phyloP scores from a whole-genome alignment of 192 early-diverging fungal species.

The Gamsiella multidivaricata region DNA sequence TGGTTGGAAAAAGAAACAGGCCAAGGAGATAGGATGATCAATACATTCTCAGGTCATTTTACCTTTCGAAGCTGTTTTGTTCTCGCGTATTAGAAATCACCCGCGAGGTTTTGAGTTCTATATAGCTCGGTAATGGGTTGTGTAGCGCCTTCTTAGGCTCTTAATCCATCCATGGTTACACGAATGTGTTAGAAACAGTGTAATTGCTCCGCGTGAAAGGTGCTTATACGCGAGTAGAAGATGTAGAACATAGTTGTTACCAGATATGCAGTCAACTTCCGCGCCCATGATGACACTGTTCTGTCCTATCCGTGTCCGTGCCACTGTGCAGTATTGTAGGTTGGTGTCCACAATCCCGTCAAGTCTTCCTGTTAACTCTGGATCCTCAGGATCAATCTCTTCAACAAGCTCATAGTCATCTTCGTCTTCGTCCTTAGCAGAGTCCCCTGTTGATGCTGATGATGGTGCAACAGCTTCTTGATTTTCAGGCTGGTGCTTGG shows the following conservation, averaged over 20 bases:
- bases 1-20: background rate
- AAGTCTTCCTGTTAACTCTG: conserved; percentile 56
- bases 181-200: no score
- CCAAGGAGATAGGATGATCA: no score
- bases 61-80: conserved; percentile 70
- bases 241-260: conserved; percentile 32
- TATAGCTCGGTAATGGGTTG: conserved; percentile 73
- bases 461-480: background rate
- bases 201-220: background rate
- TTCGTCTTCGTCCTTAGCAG: background rate
- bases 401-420: background rate
- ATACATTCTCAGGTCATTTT: conserved; percentile 15
- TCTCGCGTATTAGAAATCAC: conserved; percentile 63
- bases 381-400: conserved; percentile 50
- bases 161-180: no score
- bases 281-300: conserved; percentile 85
- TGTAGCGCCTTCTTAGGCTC: conserved; percentile 56
- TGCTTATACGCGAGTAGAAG: background rate
- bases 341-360: conserved; percentile 78
- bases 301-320: conserved; percentile 77
- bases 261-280: conserved; percentile 89
- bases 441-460: background rate
- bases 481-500: background rate
- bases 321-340: conserved; percentile 90
- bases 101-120: conserved; percentile 86